Conservation (phyloP, 2,329 filamentous ascomycete genomes). For the Tolypocladium nubicola region DNA sequence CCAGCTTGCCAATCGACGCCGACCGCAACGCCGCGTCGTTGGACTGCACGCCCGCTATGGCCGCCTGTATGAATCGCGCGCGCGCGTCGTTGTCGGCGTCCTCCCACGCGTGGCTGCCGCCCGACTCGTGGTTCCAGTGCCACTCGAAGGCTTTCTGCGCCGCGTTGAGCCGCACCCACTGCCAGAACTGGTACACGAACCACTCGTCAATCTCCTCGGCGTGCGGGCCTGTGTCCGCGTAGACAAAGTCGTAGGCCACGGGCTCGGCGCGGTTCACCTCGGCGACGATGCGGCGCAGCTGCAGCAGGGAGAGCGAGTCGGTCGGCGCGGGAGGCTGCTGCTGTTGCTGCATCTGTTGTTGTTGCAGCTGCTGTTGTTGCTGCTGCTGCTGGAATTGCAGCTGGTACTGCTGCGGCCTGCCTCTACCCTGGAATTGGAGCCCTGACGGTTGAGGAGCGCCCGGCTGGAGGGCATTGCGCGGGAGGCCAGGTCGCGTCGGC, state of each 20-base stretch:
- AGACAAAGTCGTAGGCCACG: slow-evolving; percentile 75
- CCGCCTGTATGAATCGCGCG: slow-evolving; percentile 44
- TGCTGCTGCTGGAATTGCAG: slow-evolving; percentile 9
- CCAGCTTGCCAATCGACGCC: slow-evolving; percentile 44
- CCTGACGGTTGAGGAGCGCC: slow-evolving; percentile 3
- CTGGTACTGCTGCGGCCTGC: slow-evolving; percentile 3
- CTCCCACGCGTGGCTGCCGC: slow-evolving; percentile 45
- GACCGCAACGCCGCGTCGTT: slow-evolving; percentile 37
- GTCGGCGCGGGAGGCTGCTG: slow-evolving; percentile 27
- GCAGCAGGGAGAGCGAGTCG: slow-evolving; percentile 66
- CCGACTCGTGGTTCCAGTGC: slow-evolving; percentile 52
- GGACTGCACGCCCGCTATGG: slow-evolving; percentile 33
- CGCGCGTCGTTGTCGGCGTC: slow-evolving; percentile 47
- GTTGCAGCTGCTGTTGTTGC: slow-evolving; percentile 9
- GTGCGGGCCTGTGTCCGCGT: slow-evolving; percentile 61
- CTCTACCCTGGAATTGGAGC: background rate
- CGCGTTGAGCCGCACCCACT: slow-evolving; percentile 67
- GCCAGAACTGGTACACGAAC: slow-evolving; percentile 86
- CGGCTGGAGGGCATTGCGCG: slow-evolving; percentile 15
- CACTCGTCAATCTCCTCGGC: slow-evolving; percentile 92
- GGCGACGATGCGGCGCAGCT: slow-evolving; percentile 61
- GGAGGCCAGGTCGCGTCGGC: slow-evolving; percentile 8
- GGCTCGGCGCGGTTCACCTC: slow-evolving; percentile 63
- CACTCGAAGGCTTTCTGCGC: slow-evolving; percentile 69
- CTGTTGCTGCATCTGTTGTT: slow-evolving; percentile 4